phyloP scores from a whole-genome alignment of 2,329 filamentous ascomycete species.

The Neofusicoccum cordaticola region DNA sequence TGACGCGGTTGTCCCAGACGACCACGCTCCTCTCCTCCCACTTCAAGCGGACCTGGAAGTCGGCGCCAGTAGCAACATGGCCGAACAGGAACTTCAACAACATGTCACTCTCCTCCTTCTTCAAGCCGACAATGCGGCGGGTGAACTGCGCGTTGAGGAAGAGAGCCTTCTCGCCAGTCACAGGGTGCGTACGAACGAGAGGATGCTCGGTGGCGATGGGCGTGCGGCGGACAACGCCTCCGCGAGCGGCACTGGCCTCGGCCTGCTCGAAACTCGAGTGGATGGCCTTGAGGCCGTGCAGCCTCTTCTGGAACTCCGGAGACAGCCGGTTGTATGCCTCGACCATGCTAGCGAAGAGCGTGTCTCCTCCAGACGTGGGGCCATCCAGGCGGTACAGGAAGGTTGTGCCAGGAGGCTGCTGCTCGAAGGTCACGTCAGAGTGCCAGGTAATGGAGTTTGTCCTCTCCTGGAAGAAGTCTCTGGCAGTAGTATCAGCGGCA shows the following conservation, averaged over 20 bases:
- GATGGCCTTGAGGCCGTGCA: slow-evolving; percentile 76
- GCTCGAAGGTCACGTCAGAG: slow-evolving; percentile 82
- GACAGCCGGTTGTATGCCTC: slow-evolving; percentile 80
- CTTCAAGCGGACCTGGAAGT: slow-evolving; percentile 71
- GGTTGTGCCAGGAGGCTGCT: slow-evolving; percentile 84
- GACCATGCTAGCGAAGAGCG: slow-evolving; percentile 74
- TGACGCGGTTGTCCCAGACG: slow-evolving; percentile 82
- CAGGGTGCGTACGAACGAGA: slow-evolving; percentile 74
- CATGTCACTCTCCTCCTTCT: slow-evolving; percentile 81
- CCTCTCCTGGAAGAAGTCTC: slow-evolving; percentile 63
- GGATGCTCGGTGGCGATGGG: slow-evolving; percentile 74
- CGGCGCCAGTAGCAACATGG: slow-evolving; percentile 68
- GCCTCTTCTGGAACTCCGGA: slow-evolving; percentile 71
- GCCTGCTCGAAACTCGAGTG: slow-evolving; percentile 84
- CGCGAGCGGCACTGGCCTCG: slow-evolving; percentile 62
- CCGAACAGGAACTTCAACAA: slow-evolving; percentile 75
- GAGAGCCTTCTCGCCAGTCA: slow-evolving; percentile 77
- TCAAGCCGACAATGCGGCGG: slow-evolving; percentile 74
- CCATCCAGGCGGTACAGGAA: slow-evolving; percentile 86
- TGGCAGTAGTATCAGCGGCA: slow-evolving; percentile 59
- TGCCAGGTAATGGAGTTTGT: slow-evolving; percentile 88
- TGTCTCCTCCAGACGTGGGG: slow-evolving; percentile 78
- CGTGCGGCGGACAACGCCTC: slow-evolving; percentile 71
- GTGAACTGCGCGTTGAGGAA: slow-evolving; percentile 86
- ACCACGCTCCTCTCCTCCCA: slow-evolving; percentile 81